Evolutionary conservation across 257 asterid genomes (phyloP).

Genomic region (Solanum sitiens): DNA sequence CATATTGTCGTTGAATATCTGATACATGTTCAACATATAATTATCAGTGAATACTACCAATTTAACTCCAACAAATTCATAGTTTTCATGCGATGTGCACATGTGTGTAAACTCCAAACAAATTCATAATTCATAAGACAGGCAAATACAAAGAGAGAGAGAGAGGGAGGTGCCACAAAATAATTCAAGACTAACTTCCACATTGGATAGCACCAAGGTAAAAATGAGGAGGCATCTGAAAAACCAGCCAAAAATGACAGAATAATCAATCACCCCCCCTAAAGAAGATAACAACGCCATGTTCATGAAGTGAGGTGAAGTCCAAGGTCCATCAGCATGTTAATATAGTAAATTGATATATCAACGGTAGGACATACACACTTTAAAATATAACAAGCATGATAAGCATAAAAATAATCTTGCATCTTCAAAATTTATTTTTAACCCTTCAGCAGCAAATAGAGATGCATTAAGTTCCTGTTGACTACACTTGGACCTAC

Average conservation of each 20-base stretch:
- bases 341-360: neutral
- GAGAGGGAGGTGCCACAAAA: neutral
- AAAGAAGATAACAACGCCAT: neutral
- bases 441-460: neutral
- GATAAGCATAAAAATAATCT: neutral
- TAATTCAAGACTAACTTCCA: neutral
- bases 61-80: neutral
- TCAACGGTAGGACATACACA: neutral
- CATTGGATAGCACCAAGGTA: neutral
- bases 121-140: neutral
- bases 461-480: neutral
- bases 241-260: neutral
- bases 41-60: neutral
- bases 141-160: neutral
- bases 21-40: conserved; percentile 20
- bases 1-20: conserved; percentile 82
- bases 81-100: neutral
- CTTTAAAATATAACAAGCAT: neutral
- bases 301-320: neutral
- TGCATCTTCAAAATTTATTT: neutral
- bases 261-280: neutral
- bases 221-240: neutral
- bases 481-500: neutral
- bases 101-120: neutral
- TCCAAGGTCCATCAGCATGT: neutral